phyloP scores from a whole-genome alignment of 1,284 basidiomycete species.

The Thelephora terrestris region DNA sequence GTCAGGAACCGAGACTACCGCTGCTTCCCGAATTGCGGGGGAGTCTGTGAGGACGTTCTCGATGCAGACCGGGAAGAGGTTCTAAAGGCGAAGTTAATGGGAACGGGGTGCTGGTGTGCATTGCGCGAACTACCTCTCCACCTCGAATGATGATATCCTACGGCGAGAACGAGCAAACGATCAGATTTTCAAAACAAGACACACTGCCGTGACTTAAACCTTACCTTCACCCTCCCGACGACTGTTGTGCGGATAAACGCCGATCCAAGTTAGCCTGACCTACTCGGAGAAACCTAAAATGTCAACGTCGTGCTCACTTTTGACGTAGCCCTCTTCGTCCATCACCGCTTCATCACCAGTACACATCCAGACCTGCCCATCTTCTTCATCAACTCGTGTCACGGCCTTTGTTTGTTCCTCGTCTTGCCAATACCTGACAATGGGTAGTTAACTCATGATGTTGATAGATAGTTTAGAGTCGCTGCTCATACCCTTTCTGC shows the following conservation, averaged over 20 bases:
- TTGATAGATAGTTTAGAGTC: constrained; percentile 10
- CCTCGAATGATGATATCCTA: constrained; percentile 81
- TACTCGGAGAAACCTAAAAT: not conserved
- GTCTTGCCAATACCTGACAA: constrained; percentile 67
- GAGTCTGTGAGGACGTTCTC: constrained; percentile 67
- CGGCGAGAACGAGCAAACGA: not conserved
- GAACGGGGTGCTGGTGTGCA: not conserved
- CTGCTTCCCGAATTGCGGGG: constrained; percentile 59
- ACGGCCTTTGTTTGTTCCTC: constrained; percentile 56
- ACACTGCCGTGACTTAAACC: not conserved
- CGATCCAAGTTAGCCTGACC: constrained; percentile 1
- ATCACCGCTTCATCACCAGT: constrained; percentile 79
- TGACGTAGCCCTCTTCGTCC: constrained; percentile 75
- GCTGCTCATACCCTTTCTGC: constrained; percentile 53
- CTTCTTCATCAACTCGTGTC: constrained; percentile 41
- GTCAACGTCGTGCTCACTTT: constrained; percentile 32
- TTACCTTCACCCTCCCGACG: constrained; percentile 66
- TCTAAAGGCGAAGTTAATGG: constrained; percentile 30
- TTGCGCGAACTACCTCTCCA: constrained; percentile 46
- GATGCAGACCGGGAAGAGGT: constrained; percentile 78
- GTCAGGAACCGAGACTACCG: constrained; percentile 69
- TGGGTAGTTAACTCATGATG: constrained; percentile 3
- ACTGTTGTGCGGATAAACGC: constrained; percentile 31
- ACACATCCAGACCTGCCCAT: constrained; percentile 70
- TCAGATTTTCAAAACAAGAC: not conserved